Percentiles rank a stretch among this genome's conserved stretches.
Evolutionary conservation across 192 early-diverging fungal species (phyloP).

Genomic region (Piromyces sp.): DNA sequence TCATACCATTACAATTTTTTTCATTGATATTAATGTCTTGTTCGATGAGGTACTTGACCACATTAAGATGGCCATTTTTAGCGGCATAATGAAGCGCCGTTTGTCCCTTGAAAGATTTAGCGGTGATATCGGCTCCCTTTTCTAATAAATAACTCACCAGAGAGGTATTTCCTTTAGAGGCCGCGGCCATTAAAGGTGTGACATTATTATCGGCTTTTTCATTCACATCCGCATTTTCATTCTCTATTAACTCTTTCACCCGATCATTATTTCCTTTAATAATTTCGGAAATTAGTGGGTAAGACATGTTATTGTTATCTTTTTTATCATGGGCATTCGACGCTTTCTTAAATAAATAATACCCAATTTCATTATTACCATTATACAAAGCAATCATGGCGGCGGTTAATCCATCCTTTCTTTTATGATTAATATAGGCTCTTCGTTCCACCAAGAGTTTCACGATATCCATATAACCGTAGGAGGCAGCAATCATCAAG

Average conservation of each 20-base stretch:
- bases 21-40: background rate
- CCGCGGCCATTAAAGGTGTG: background rate
- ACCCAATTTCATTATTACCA: background rate
- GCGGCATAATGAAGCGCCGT: background rate
- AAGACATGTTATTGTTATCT: background rate
- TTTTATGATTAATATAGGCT: background rate
- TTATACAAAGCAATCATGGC: background rate
- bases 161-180: background rate
- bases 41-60: background rate
- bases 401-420: background rate
- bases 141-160: background rate
- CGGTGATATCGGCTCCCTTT: background rate
- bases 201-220: background rate
- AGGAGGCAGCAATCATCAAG: background rate
- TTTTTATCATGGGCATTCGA: background rate
- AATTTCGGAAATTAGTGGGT: background rate
- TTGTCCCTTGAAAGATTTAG: background rate
- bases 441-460: background rate
- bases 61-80: background rate
- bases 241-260: background rate
- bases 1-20: background rate
- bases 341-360: background rate
- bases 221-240: background rate
- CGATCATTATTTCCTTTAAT: background rate
- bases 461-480: background rate